A percentile compares a stretch with the other conserved stretches of the same genome.
These are phyloP conservation scores for Prunus salicina DNA, from an alignment of 306 rosid species.

Conservation along the genomic window DNA sequence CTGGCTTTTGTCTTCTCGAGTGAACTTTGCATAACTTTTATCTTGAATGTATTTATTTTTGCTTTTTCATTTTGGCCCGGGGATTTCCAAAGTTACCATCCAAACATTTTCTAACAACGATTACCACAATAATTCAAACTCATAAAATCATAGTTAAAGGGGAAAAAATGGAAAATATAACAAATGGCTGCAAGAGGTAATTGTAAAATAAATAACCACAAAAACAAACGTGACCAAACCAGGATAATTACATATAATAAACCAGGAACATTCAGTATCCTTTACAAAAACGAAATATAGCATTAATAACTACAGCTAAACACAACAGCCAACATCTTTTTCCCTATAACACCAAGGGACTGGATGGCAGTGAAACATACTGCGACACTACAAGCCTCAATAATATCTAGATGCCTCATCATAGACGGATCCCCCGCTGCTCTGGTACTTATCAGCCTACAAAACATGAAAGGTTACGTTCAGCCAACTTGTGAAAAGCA, in stretches of 20 bases:
- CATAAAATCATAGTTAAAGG: too few species aligned
- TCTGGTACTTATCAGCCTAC: conserved; percentile 75
- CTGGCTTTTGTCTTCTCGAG: neutral
- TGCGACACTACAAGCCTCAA: neutral
- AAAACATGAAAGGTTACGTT: neutral
- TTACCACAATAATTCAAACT: too few species aligned
- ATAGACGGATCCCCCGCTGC: conserved; percentile 30
- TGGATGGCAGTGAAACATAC: neutral
- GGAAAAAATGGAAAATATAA: too few species aligned
- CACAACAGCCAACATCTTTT: neutral
- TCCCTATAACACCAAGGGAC: neutral
- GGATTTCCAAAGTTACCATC: too few species aligned
- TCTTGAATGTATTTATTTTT: too few species aligned
- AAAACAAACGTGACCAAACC: neutral
- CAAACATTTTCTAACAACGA: too few species aligned
- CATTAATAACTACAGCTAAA: neutral
- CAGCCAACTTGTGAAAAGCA: neutral
- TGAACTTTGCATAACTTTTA: neutral
- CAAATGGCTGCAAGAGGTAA: too few species aligned
- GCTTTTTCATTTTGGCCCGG: neutral
- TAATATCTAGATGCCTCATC: conserved; percentile 30
- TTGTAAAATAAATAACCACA: too few species aligned
- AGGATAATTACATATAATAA: neutral
- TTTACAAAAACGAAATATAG: neutral
- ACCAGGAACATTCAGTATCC: neutral